Conservation (phyloP, 2,329 filamentous ascomycete genomes). For the Colletotrichum paranaense region DNA sequence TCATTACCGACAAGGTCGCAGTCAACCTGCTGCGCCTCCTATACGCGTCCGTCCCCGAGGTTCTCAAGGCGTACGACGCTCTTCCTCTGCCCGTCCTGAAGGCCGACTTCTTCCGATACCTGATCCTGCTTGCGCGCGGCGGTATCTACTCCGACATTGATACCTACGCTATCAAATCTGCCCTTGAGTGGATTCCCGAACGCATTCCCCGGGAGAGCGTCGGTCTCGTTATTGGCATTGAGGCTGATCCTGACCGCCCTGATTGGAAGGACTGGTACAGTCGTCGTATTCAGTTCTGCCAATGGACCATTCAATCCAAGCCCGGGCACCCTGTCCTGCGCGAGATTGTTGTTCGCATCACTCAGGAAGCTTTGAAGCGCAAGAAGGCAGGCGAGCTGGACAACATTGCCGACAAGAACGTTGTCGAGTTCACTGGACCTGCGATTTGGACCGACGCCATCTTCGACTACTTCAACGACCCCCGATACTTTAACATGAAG, state of each 20-base stretch:
- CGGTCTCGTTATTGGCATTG: constrained; percentile 92
- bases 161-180: constrained; percentile 85
- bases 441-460: constrained; percentile 94
- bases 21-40: constrained; percentile 84
- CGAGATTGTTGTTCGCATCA: constrained; percentile 88
- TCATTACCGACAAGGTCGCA: constrained; percentile 92
- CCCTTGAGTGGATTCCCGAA: constrained; percentile 86
- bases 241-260: constrained; percentile 91
- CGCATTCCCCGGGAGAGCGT: constrained; percentile 81
- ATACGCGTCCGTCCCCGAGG: constrained; percentile 84
- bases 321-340: constrained; percentile 92
- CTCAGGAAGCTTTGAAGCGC: constrained; percentile 80
- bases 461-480: constrained; percentile 94
- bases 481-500: constrained; percentile 85
- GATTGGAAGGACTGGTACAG: constrained; percentile 98
- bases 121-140: constrained; percentile 71
- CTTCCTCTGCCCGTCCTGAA: constrained; percentile 81
- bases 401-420: constrained; percentile 70
- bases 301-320: constrained; percentile 98
- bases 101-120: constrained; percentile 83
- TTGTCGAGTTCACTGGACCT: constrained; percentile 95
- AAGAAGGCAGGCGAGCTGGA: constrained; percentile 76
- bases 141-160: constrained; percentile 91
- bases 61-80: constrained; percentile 80
- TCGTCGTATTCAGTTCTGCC: constrained; percentile 95